Conservation (phyloP, 192 early-diverging fungal genomes). For the Cetraspora pellucida region DNA sequence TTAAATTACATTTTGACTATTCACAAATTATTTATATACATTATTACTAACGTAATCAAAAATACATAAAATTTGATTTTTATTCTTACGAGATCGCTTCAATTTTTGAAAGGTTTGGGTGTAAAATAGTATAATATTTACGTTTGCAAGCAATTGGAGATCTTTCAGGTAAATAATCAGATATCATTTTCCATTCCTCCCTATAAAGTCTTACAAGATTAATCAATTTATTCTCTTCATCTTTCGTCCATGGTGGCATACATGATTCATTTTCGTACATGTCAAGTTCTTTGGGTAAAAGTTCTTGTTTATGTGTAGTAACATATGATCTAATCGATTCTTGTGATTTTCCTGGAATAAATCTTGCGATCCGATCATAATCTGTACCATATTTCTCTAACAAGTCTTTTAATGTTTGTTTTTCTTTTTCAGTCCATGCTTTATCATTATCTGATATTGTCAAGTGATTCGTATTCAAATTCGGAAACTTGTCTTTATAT, state of each 20-base stretch:
- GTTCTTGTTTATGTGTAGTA: neutral
- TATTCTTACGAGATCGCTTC: too few species aligned
- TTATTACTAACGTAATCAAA: too few species aligned
- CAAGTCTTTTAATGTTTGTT: neutral
- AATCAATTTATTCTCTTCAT: constrained; percentile 13
- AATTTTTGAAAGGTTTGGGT: neutral
- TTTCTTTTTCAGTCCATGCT: neutral
- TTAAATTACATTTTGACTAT: too few species aligned
- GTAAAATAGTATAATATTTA: constrained; percentile 3
- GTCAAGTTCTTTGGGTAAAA: neutral
- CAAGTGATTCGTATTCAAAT: neutral
- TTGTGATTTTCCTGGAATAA: neutral
- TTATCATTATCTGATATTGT: neutral
- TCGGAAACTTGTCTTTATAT: neutral
- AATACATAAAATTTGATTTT: too few species aligned
- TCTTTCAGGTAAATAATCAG: neutral
- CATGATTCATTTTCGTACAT: neutral
- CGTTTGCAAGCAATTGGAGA: neutral
- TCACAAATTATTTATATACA: too few species aligned
- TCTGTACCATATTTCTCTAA: neutral
- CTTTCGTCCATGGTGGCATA: neutral
- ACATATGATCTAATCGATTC: neutral
- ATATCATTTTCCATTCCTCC: neutral
- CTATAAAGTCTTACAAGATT: neutral
- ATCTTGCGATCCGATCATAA: neutral